Conservation (phyloP, 1,139 yeast species). For the Yamadazyma trypodendri region DNA sequence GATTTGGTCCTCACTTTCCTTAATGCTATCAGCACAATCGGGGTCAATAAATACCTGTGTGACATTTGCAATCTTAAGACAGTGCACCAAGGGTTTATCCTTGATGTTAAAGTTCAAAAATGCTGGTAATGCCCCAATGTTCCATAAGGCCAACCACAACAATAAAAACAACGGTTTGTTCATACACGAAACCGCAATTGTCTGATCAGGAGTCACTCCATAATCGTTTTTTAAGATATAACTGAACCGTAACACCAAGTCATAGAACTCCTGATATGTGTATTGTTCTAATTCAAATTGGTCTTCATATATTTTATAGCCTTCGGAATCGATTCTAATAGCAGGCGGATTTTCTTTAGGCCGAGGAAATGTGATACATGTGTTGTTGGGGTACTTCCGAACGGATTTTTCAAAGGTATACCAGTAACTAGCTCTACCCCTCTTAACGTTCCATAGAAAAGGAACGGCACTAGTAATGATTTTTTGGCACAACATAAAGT, state of each 20-base stretch:
- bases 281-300: slow-evolving; percentile 60
- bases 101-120: slow-evolving; percentile 79
- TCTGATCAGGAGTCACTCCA: slow-evolving; percentile 63
- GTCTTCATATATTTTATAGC: slow-evolving; percentile 45
- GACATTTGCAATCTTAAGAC: slow-evolving; percentile 68
- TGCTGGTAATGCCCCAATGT: slow-evolving; percentile 87
- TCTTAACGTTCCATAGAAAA: slow-evolving; percentile 40
- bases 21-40: slow-evolving; percentile 57
- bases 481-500: slow-evolving; percentile 46
- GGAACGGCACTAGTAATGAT: slow-evolving; percentile 41
- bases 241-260: slow-evolving; percentile 63
- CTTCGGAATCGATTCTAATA: slow-evolving; percentile 27
- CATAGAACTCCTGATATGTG: slow-evolving; percentile 70
- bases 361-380: slow-evolving; percentile 63
- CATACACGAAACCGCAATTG: slow-evolving; percentile 76
- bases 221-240: slow-evolving; percentile 61
- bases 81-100: slow-evolving; percentile 76
- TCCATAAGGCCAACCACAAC: slow-evolving; percentile 86
- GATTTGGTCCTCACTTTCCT: slow-evolving; percentile 52
- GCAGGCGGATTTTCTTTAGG: slow-evolving; percentile 43
- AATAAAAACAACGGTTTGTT: slow-evolving; percentile 81
- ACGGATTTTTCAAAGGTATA: slow-evolving; percentile 59
- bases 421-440: slow-evolving; percentile 64
- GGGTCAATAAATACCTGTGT: slow-evolving; percentile 73
- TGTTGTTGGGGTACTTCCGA: slow-evolving; percentile 45